These are phyloP conservation scores for Lepiota subincarnata DNA, from an alignment of 768 basidiomycete species.

Conservation along the genomic window DNA sequence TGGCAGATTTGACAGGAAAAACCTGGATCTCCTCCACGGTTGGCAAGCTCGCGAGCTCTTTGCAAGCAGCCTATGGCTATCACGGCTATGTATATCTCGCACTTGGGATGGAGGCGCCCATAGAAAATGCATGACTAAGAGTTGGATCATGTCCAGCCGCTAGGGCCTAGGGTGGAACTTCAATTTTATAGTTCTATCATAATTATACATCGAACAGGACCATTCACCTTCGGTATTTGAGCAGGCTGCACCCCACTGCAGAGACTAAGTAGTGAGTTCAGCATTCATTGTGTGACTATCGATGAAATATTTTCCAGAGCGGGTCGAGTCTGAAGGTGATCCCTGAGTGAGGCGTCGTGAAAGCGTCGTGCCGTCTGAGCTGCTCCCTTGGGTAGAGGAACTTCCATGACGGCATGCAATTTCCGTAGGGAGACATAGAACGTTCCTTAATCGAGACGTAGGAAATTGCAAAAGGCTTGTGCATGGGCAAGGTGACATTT, in stretches of 20 bases:
- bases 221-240: neutral
- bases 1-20: neutral
- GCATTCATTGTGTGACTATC: neutral
- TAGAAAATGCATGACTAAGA: too few relatives aligned
- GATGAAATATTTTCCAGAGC: neutral
- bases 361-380: neutral
- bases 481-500: too few relatives aligned
- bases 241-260: neutral
- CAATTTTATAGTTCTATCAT: neutral
- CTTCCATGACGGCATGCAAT: too few relatives aligned
- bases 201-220: neutral
- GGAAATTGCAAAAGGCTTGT: too few relatives aligned
- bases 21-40: neutral
- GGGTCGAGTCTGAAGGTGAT: neutral
- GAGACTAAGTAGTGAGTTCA: neutral
- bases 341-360: neutral
- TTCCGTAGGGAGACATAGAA: too few relatives aligned
- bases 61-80: neutral
- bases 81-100: neutral
- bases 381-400: too few relatives aligned
- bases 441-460: too few relatives aligned
- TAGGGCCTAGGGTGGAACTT: too few relatives aligned
- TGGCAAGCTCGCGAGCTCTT: neutral
- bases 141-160: too few relatives aligned
- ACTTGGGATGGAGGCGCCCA: too few relatives aligned